Evolutionary conservation across 2,329 filamentous ascomycete species (phyloP).

Genomic region (Aspergillus proliferans): DNA sequence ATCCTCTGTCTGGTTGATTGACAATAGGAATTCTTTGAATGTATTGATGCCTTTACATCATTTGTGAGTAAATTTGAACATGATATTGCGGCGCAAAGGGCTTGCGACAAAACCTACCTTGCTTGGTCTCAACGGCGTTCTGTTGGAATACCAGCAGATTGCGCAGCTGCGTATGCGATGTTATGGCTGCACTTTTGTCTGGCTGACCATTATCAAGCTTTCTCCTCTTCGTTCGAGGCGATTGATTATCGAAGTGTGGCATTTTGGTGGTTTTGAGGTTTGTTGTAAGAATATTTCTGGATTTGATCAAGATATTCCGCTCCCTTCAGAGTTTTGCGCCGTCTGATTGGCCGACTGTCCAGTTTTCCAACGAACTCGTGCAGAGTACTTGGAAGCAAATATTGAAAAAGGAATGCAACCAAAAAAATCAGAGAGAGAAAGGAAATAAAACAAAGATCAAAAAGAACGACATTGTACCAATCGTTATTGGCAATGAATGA

Average conservation of each 20-base stretch:
- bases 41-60: constrained; percentile 31
- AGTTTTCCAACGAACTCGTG: neutral
- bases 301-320: neutral
- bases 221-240: constrained; percentile 33
- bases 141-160: constrained; percentile 65
- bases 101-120: constrained; percentile 52
- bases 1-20: constrained; percentile 31
- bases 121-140: constrained; percentile 54
- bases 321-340: constrained; percentile 15
- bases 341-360: constrained; percentile 11
- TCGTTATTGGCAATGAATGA: no score
- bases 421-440: neutral
- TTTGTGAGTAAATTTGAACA: neutral
- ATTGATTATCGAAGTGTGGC: constrained; percentile 28
- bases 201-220: constrained; percentile 27
- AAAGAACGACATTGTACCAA: no score
- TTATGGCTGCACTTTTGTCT: constrained; percentile 21
- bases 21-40: constrained; percentile 41
- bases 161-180: constrained; percentile 58
- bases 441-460: neutral
- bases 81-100: neutral
- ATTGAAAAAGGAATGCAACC: neutral
- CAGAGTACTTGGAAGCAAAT: neutral
- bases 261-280: constrained; percentile 19
- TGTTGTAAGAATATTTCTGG: constrained; percentile 4